Evolutionary conservation across 345 rosid species (phyloP), one percentile per base, ranked within the genome.

Genomic region (Murraya paniculata): DNA sequence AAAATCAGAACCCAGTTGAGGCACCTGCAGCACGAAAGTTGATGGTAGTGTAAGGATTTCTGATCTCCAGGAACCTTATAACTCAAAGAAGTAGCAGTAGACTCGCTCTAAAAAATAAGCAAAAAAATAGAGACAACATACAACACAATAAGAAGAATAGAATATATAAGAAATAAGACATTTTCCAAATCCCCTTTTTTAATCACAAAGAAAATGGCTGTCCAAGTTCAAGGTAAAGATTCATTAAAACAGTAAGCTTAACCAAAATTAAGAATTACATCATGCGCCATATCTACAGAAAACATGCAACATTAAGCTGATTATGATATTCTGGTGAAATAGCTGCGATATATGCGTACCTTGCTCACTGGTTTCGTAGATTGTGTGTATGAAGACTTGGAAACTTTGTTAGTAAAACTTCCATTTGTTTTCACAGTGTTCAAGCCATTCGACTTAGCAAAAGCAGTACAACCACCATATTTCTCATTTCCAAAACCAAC

Each of bases 281-380:
- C 55, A 74, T 73, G 62, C 56, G 64, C 41, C 25, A 58, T 24
- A 56, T n/a, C 71, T 22, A 53, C 25, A 18, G 28, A 35, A 33
- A 57, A 0, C 57, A 62, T 41, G 45, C 36, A 74, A 74, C 61
- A 71, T 53, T 55, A 70, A 71, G 5, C 57, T 22, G 41, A 75
- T 30, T 53, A 66, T 7, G 31, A 65, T 35, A 33, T 35, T 38
- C 64, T 14, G 36, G 25, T 7, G 27, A 1, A 41, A 21, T 30
- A 74, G 57, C 56, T 74, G 27, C 21, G 58, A 64, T 48, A 64
- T 19, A 10, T 2, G 68, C 2, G 33, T 77, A 90, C 97, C 93
- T 91, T 89, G 82, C 75, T 83, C 59, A 78, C 59, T 5, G 82
- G 85, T 84, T 83, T 85, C 65, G 31, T 57, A 77, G 78, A 79